These are phyloP conservation scores for Andrographis paniculata DNA, from an alignment of 305 asterid species.

Conservation along the genomic window DNA sequence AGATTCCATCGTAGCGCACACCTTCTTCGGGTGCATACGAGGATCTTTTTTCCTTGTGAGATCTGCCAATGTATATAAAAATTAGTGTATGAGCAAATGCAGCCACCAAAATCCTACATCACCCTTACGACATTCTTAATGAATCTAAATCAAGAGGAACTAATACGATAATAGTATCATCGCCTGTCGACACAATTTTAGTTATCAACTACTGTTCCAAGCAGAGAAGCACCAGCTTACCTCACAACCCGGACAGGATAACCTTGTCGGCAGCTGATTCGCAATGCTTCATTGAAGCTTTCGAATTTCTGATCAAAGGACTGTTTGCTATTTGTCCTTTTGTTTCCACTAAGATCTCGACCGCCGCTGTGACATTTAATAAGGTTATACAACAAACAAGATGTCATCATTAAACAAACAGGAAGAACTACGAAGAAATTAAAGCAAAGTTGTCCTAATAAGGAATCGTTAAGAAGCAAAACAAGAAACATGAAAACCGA, in stretches of 20 bases:
- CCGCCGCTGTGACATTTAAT: constrained; percentile 64
- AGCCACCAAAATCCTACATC: no score
- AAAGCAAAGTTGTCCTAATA: no score
- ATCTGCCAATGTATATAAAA: constrained; percentile 32
- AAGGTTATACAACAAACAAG: constrained; percentile 1
- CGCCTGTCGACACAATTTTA: no score
- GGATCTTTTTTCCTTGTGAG: constrained; percentile 72
- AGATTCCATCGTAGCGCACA: constrained; percentile 83
- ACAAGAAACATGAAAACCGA: no score
- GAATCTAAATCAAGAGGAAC: no score
- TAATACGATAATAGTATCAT: no score
- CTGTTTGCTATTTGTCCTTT: constrained; percentile 70
- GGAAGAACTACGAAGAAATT: no score
- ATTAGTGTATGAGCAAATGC: constrained; percentile 4
- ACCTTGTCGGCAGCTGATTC: constrained; percentile 73
- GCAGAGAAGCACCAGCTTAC: constrained; percentile 37
- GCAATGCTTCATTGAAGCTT: constrained; percentile 59
- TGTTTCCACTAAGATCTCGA: constrained; percentile 75
- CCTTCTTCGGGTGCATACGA: constrained; percentile 76
- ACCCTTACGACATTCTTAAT: no score
- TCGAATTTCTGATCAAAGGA: constrained; percentile 66
- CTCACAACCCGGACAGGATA: constrained; percentile 95
- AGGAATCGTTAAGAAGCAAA: no score
- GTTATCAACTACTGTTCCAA: no score
- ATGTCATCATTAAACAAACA: no score